These are phyloP conservation scores for Trametes versicolor DNA, from an alignment of 1,284 basidiomycete genomes.

Conservation along the genomic window DNA sequence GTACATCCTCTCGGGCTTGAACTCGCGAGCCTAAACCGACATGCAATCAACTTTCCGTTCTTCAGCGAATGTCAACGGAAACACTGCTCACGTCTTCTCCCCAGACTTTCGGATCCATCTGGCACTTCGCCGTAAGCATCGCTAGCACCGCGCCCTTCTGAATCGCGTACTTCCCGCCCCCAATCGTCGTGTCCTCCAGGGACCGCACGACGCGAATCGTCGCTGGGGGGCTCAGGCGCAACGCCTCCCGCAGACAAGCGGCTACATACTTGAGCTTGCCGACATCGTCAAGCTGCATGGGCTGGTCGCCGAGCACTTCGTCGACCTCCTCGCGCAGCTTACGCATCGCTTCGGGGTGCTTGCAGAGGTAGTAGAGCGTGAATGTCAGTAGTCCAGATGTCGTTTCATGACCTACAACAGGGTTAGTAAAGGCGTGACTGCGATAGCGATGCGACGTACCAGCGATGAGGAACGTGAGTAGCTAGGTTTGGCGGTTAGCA, in stretches of 20 bases:
- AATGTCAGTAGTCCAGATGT: conserved; percentile 56
- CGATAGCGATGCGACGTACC: conserved; percentile 38
- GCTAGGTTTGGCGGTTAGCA: too few species aligned
- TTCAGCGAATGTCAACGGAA: neutral
- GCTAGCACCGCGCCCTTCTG: conserved; percentile 46
- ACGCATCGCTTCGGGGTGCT: conserved; percentile 53
- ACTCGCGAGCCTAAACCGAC: conserved; percentile 44
- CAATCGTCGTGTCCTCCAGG: conserved; percentile 50
- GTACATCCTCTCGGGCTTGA: conserved; percentile 59
- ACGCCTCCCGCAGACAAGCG: conserved; percentile 57
- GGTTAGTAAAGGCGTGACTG: neutral
- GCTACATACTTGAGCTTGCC: conserved; percentile 54
- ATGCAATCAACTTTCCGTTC: neutral
- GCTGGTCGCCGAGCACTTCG: conserved; percentile 50
- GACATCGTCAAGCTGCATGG: conserved; percentile 50
- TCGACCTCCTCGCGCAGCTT: conserved; percentile 59
- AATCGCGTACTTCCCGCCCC: conserved; percentile 54
- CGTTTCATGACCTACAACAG: conserved; percentile 54
- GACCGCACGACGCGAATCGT: conserved; percentile 48
- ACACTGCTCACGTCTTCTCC: conserved; percentile 56
- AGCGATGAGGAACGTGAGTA: conserved; percentile 65
- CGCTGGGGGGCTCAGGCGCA: conserved; percentile 57
- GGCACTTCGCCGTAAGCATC: conserved; percentile 47
- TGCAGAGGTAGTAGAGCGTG: conserved; percentile 55
- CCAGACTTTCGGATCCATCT: conserved; percentile 58